Conservation (phyloP, 257 asterid genomes). For the Solanum paucissectum region DNA sequence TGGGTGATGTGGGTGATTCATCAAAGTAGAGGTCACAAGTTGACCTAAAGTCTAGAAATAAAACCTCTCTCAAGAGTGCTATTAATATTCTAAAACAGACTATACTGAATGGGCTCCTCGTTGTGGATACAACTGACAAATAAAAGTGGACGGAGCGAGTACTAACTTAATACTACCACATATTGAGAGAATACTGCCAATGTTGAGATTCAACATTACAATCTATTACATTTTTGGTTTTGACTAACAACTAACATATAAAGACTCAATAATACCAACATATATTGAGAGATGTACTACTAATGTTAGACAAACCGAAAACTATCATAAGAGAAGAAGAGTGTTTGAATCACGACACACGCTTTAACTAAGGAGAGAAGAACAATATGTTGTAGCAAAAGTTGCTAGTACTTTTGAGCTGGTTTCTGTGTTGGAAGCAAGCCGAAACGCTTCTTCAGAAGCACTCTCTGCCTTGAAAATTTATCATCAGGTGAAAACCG, state of each 20-base stretch:
- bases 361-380: not conserved
- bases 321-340: not conserved
- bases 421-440: slow-evolving; percentile 74
- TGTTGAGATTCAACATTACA: not conserved
- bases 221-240: not conserved
- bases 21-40: no score
- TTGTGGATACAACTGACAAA: no score
- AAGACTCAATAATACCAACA: not conserved
- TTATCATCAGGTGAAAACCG: slow-evolving; percentile 85
- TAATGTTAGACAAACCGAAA: not conserved
- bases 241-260: not conserved
- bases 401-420: slow-evolving; percentile 41
- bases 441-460: slow-evolving; percentile 71
- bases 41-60: no score
- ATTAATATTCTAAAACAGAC: no score
- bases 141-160: not conserved
- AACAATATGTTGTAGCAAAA: not conserved
- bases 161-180: not conserved
- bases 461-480: slow-evolving; percentile 68
- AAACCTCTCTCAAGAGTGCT: no score
- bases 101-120: not conserved
- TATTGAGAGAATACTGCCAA: not conserved
- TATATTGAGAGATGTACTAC: not conserved
- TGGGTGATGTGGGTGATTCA: no score
- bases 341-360: not conserved